Evolutionary conservation across 768 basidiomycete species (phyloP).

Genomic region (Pilatotrama ljubarskyi): DNA sequence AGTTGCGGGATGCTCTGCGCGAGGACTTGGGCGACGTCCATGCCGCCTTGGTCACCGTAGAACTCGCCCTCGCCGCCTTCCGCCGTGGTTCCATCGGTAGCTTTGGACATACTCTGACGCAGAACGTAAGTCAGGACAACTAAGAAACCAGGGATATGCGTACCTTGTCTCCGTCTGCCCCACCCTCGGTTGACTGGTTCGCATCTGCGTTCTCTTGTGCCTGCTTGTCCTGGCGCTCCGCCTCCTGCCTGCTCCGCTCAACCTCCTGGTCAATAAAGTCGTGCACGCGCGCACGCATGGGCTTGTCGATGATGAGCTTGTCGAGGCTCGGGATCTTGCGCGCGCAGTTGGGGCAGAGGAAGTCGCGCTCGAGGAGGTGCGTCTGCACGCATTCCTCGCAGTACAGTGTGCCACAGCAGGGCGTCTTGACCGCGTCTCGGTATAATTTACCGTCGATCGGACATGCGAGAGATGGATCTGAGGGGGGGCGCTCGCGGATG

Average conservation of each 20-base stretch:
- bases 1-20: conserved; percentile 77
- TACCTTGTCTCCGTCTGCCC: conserved; percentile 13
- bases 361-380: conserved; percentile 91
- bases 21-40: conserved; percentile 72
- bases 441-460: conserved; percentile 92
- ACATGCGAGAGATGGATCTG: conserved; percentile 79
- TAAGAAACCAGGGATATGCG: not conserved
- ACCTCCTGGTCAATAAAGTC: conserved; percentile 83
- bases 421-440: conserved; percentile 92
- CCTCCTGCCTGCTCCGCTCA: conserved; percentile 73
- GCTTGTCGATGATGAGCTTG: conserved; percentile 79
- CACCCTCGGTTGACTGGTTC: not conserved
- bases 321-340: conserved; percentile 88
- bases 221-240: conserved; percentile 28
- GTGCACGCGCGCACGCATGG: conserved; percentile 70
- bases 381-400: conserved; percentile 99
- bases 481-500: conserved; percentile 81
- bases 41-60: conserved; percentile 65
- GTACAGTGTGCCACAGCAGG: conserved; percentile 88
- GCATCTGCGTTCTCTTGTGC: conserved; percentile 9
- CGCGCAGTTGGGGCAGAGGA: conserved; percentile 88
- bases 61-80: conserved; percentile 52
- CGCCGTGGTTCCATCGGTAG: conserved; percentile 3
- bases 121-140: not conserved
- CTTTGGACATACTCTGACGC: not conserved